Evolutionary conservation across 2,329 filamentous ascomycete genomes (phyloP).

Genomic region (Alternaria hordeiaustralica): DNA sequence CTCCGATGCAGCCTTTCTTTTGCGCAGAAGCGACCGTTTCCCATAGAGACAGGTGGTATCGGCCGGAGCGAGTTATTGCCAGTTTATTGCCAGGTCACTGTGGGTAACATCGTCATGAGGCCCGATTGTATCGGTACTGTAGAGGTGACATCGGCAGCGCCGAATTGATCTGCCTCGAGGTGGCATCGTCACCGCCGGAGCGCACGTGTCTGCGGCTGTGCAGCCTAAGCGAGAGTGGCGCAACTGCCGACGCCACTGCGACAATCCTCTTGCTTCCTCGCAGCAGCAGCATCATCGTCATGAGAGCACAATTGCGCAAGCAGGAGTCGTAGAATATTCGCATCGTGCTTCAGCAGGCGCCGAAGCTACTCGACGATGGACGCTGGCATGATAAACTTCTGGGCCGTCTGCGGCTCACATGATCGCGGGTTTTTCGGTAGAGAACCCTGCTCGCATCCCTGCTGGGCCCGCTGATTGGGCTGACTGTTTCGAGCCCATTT

Average conservation of each 20-base stretch:
- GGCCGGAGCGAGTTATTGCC: conserved; percentile 25
- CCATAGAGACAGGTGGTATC: conserved; percentile 25
- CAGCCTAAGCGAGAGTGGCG: conserved; percentile 24
- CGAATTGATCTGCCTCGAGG: conserved; percentile 31
- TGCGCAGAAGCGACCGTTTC: conserved; percentile 22
- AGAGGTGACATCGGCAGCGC: conserved; percentile 30
- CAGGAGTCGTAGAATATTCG: conserved; percentile 18
- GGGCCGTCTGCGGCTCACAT: conserved; percentile 42
- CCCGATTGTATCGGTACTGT: conserved; percentile 5
- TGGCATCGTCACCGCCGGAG: conserved; percentile 19
- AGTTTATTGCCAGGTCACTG: neutral
- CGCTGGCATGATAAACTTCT: conserved; percentile 26
- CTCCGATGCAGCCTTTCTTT: conserved; percentile 17
- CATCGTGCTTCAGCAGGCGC: conserved; percentile 46
- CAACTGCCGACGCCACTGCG: conserved; percentile 16
- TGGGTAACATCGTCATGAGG: conserved; percentile 1
- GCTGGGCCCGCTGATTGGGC: conserved; percentile 45
- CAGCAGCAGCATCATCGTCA: conserved; percentile 9
- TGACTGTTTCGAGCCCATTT: conserved; percentile 40
- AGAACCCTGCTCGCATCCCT: conserved; percentile 39
- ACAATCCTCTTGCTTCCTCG: neutral
- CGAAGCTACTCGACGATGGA: conserved; percentile 39
- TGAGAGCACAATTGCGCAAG: conserved; percentile 18
- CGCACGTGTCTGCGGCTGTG: neutral
- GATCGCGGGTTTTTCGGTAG: conserved; percentile 29